Conservation (phyloP, 768 basidiomycete genomes). For the Mycena kentingensis region DNA sequence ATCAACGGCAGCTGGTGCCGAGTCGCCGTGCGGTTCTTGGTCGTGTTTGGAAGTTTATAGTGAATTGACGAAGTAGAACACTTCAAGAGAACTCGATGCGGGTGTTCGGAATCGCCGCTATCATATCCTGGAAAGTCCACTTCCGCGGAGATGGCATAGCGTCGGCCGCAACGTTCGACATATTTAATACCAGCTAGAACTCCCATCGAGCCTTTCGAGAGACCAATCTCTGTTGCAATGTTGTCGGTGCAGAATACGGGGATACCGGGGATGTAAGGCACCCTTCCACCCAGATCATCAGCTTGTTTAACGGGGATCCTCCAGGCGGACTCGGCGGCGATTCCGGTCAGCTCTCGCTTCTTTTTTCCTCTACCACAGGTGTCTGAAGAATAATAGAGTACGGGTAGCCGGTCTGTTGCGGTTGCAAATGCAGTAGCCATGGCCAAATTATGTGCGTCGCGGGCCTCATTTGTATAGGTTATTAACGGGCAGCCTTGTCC, state of each 20-base stretch:
- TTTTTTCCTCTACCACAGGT: conserved; percentile 7
- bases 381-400: conserved; percentile 4
- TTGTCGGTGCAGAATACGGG: conserved; percentile 14
- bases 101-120: conserved; percentile 3
- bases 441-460: conserved; percentile 7
- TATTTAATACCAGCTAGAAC: conserved; percentile 8
- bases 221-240: conserved; percentile 13
- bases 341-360: neutral
- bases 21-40: conserved; percentile 5
- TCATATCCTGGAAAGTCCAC: conserved; percentile 13
- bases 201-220: conserved; percentile 13
- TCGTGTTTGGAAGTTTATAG: conserved; percentile 10
- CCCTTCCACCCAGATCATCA: conserved; percentile 11
- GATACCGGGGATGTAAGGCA: conserved; percentile 12
- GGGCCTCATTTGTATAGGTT: conserved; percentile 7
- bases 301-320: conserved; percentile 6
- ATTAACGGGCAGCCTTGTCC: conserved; percentile 6
- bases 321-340: conserved; percentile 13
- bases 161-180: conserved; percentile 1
- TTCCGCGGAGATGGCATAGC: conserved; percentile 13
- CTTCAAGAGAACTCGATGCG: conserved; percentile 11
- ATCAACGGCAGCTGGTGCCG: conserved; percentile 18
- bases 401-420: conserved; percentile 3
- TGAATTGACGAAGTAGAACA: neutral
- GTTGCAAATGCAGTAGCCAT: conserved; percentile 11